Evolutionary conservation across 768 basidiomycete species (phyloP).

Genomic region (Nevesoporus exiguus): DNA sequence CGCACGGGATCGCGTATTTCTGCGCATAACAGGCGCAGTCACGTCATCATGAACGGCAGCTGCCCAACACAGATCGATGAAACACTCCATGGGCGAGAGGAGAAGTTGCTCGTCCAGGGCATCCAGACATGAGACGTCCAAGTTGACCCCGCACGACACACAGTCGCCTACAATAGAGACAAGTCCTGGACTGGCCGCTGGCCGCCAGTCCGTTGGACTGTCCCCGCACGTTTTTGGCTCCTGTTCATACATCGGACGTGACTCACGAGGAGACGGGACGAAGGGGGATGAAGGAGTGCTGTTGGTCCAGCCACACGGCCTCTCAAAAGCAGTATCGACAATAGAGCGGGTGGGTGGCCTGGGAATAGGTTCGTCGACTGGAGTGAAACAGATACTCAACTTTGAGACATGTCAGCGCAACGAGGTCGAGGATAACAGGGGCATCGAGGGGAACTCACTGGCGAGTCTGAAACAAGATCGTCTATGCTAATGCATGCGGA

Average conservation of each 20-base stretch:
- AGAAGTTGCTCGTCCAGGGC: constrained; percentile 41
- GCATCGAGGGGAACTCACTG: constrained; percentile 16
- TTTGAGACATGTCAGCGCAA: constrained; percentile 13
- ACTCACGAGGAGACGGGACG: constrained; percentile 1
- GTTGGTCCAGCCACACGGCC: constrained; percentile 21
- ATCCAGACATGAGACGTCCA: constrained; percentile 37
- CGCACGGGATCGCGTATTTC: constrained; percentile 2
- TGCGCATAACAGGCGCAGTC: background rate
- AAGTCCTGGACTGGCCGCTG: constrained; percentile 5
- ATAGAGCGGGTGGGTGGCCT: constrained; percentile 16
- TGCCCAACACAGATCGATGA: constrained; percentile 41
- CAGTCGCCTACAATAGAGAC: constrained; percentile 21
- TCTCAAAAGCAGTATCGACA: constrained; percentile 11
- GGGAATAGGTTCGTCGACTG: constrained; percentile 9
- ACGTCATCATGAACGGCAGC: constrained; percentile 32
- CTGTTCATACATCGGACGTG: constrained; percentile 7
- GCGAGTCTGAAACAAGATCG: constrained; percentile 28
- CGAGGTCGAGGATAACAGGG: background rate
- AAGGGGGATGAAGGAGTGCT: constrained; percentile 16
- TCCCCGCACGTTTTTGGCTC: constrained; percentile 4
- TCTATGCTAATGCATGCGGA: constrained; percentile 32
- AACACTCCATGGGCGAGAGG: constrained; percentile 35
- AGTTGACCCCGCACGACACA: constrained; percentile 28
- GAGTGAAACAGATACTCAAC: constrained; percentile 24
- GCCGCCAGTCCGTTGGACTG: background rate